Conservation (phyloP, 2,329 filamentous ascomycete genomes). For the Moelleriella libera region DNA sequence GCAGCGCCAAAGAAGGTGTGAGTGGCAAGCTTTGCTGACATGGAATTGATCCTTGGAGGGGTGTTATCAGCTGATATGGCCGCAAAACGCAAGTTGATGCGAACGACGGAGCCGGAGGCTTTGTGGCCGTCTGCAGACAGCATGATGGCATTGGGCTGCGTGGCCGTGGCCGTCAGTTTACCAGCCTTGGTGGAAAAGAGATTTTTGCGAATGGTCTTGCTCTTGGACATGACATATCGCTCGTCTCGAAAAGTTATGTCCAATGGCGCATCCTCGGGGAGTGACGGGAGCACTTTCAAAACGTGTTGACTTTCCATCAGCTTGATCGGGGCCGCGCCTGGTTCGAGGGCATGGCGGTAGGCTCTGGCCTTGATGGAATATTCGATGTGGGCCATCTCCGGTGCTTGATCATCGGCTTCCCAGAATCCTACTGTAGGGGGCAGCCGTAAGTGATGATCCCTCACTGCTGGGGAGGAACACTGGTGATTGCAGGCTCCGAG, state of each 20-base stretch:
- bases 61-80: conserved; percentile 25
- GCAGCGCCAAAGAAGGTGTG: conserved; percentile 37
- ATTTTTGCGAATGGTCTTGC: conserved; percentile 38
- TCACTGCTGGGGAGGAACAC: conserved; percentile 27
- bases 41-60: conserved; percentile 32
- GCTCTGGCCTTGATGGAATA: conserved; percentile 36
- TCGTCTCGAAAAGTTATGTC: conserved; percentile 31
- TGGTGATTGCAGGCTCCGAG: conserved; percentile 40
- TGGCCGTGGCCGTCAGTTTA: conserved; percentile 27
- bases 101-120: conserved; percentile 26
- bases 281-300: conserved; percentile 38
- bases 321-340: conserved; percentile 9
- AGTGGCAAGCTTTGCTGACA: conserved; percentile 35
- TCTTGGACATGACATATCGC: conserved; percentile 33
- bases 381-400: conserved; percentile 38
- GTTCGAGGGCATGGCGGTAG: conserved; percentile 10
- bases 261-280: conserved; percentile 35
- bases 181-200: conserved; percentile 38
- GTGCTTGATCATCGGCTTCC: conserved; percentile 39
- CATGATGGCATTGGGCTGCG: conserved; percentile 33
- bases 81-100: conserved; percentile 32
- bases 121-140: conserved; percentile 33
- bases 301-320: conserved; percentile 26
- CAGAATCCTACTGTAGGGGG: conserved; percentile 39
- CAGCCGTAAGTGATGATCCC: conserved; percentile 36